Evolutionary conservation across 306 rosid genomes (phyloP), one percentile per base, ranked within the genome.

Genomic region (Spatholobus suberectus): DNA sequence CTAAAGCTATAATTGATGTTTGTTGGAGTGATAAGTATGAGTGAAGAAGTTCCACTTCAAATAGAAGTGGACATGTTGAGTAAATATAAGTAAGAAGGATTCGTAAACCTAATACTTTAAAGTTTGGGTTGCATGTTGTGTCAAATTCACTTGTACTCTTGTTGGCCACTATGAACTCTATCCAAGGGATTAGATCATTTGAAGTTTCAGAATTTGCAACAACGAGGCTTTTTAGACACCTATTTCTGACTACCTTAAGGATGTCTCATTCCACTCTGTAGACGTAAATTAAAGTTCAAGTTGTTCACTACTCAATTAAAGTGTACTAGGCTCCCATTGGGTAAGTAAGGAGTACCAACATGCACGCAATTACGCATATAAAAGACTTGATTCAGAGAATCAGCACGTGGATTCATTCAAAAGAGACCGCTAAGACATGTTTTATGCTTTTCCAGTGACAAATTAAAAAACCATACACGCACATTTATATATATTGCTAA

Each of bases 281-380:
- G 21, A 63, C 3, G 47, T 18, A 18, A 68, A 21, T 70, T 70
- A 41, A 69, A 40, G 55, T 69, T 23, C 55, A 69, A 69, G 55
- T 69, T 69, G 75, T 41, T 12, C 12, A 21, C 37, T n/a, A n/a
- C n/a, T n/a, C n/a, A n/a, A 69, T 69, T 69, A 21, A 69, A 40
- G 35, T 20, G 54, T 40, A 20, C 26, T 71, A 71, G 40, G 61
- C 20, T 71, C 38, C 15, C 38, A 44, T 44, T 44, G 21, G 1
- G 2, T 35, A 69, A 37, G 54, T 20, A 38, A 20, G 57, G 46
- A 58, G 34, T 62, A 73, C 63, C 62, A 51, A 32, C 63, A 47
- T 26, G 63, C 63, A 47, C 15, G 63, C 76, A 52, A 71, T 47
- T 71, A 24, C 59, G 76, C 41, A 44, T 70, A 26, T 70, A 70